A percentile compares a stretch with the other conserved stretches of the same genome.
Evolutionary conservation across 2,329 filamentous ascomycete species (phyloP).

Genomic region (Pseudonectria foliicola): DNA sequence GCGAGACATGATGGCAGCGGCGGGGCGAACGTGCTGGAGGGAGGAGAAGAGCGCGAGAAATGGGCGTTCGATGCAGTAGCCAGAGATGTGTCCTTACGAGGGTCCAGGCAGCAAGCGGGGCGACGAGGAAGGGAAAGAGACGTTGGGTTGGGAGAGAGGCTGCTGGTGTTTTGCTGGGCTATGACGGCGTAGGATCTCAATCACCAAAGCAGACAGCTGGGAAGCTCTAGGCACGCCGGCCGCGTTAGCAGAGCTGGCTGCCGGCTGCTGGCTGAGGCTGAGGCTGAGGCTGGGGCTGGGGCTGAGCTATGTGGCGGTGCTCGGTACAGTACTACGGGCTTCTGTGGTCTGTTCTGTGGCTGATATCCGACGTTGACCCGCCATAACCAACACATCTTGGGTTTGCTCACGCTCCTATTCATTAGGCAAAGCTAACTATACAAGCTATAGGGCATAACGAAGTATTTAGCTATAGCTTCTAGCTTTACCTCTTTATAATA

Average conservation of each 20-base stretch:
- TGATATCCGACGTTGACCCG: too few species aligned
- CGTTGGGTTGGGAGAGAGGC: slow-evolving; percentile 9
- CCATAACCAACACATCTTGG: too few species aligned
- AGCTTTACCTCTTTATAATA: too few species aligned
- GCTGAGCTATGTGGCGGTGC: too few species aligned
- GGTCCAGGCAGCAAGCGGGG: slow-evolving; percentile 2
- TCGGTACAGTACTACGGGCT: too few species aligned
- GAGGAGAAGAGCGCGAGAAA: slow-evolving; percentile 1
- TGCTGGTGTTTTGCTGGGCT: slow-evolving; percentile 13
- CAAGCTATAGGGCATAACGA: too few species aligned
- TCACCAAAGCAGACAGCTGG: slow-evolving; percentile 12
- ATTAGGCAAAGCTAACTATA: too few species aligned
- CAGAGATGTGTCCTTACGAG: neutral
- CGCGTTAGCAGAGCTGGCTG: slow-evolving; percentile 27
- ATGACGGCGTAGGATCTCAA: slow-evolving; percentile 14
- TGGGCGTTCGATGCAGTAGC: slow-evolving; percentile 2
- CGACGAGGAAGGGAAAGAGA: slow-evolving; percentile 6
- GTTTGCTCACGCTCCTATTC: too few species aligned
- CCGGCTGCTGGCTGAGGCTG: slow-evolving; percentile 10
- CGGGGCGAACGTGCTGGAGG: slow-evolving; percentile 1
- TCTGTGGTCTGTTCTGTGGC: too few species aligned
- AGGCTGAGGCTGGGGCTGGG: slow-evolving; percentile 23
- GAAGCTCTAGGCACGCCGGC: slow-evolving; percentile 40
- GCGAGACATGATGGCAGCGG: slow-evolving; percentile 67
- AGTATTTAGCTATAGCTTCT: too few species aligned